phyloP scores from a whole-genome alignment of 2,329 filamentous ascomycete species.

The Leptosphaerulina australis region DNA sequence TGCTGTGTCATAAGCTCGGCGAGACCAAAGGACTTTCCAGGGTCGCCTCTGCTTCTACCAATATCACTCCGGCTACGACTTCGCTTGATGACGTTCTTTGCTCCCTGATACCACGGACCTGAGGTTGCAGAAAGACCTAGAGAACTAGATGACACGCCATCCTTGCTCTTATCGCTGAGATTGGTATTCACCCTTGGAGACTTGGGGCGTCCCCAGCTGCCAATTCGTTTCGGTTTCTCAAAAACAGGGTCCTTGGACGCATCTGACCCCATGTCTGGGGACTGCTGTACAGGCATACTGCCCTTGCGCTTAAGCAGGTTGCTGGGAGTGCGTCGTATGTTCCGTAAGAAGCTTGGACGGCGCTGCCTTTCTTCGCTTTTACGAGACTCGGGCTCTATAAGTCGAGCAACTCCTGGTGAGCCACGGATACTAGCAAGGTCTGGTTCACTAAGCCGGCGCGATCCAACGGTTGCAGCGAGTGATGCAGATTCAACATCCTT shows the following conservation, averaged over 20 bases:
- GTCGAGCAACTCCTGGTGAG: constrained; percentile 65
- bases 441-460: constrained; percentile 67
- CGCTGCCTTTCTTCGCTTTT: constrained; percentile 51
- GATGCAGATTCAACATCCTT: constrained; percentile 61
- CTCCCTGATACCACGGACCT: constrained; percentile 45
- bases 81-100: constrained; percentile 56
- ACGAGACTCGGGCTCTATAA: constrained; percentile 58
- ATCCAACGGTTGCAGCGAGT: constrained; percentile 72
- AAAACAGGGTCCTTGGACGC: constrained; percentile 41
- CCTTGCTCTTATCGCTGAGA: constrained; percentile 54
- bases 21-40: constrained; percentile 54
- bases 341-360: constrained; percentile 61
- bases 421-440: constrained; percentile 66
- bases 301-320: constrained; percentile 57
- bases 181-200: constrained; percentile 50
- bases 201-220: constrained; percentile 51
- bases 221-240: constrained; percentile 48
- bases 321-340: constrained; percentile 48
- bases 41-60: constrained; percentile 24
- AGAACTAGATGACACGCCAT: constrained; percentile 60
- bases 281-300: constrained; percentile 43
- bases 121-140: constrained; percentile 42
- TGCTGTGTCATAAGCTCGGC: constrained; percentile 61
- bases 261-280: constrained; percentile 30
- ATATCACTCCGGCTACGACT: constrained; percentile 65